A percentile compares a stretch with the other conserved stretches of the same genome.
Conservation (phyloP, 2,329 filamentous ascomycete genomes). For the Fusarium lateritium region DNA sequence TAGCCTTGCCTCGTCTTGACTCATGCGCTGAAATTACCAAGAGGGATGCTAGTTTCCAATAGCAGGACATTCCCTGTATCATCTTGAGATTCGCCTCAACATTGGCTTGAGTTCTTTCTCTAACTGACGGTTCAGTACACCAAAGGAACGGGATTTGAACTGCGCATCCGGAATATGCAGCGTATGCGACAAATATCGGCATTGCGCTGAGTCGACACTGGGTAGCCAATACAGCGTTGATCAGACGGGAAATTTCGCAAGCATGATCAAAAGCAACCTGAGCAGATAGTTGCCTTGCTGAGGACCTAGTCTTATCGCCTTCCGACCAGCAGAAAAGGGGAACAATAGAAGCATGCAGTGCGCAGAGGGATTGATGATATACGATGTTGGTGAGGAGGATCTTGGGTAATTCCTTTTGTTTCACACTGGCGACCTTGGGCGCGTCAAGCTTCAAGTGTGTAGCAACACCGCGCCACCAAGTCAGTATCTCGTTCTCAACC, state of each 20-base stretch:
- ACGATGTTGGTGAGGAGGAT: background rate
- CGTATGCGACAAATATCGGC: slow-evolving; percentile 13
- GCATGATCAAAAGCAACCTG: background rate
- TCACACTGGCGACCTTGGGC: accelerated
- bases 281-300: background rate
- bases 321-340: slow-evolving; percentile 17
- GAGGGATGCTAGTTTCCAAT: slow-evolving; percentile 11
- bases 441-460: accelerated
- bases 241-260: accelerated
- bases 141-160: slow-evolving; percentile 9
- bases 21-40: background rate
- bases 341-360: background rate
- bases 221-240: accelerated
- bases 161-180: slow-evolving; percentile 3
- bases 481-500: background rate
- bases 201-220: accelerated
- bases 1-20: accelerated
- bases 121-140: background rate
- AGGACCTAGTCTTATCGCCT: background rate
- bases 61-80: background rate
- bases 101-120: background rate
- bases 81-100: background rate
- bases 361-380: slow-evolving; percentile 12
- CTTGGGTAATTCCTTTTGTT: background rate
- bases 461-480: background rate